Evolutionary conservation across 2,329 filamentous ascomycete genomes (phyloP), one percentile per base, ranked within the genome.

Genomic region (Colletotrichum euphorbiae): DNA sequence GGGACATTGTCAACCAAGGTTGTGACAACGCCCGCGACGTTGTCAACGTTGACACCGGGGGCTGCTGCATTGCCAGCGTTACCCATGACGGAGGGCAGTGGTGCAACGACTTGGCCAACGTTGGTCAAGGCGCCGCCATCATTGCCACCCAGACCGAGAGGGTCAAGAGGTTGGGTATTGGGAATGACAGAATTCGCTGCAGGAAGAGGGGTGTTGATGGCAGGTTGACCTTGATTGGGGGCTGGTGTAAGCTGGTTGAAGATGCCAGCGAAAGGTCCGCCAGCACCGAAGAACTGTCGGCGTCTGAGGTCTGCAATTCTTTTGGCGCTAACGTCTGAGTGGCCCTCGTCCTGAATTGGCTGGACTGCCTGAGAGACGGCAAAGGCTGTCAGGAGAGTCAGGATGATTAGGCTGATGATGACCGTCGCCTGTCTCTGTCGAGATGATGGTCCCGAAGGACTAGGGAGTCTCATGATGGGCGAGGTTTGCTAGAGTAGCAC

Each of bases 251-350:
- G 11, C 31, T 40, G 21, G 38, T 40, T 42, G 40, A 71, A 67
- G 6, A 70, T 31, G n/a, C 46, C 36, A 28, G n/a, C 54, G 4
- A 45, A 52, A 28, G 64, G 36, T 31, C 31, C 33, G 15, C 15
- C 60, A n/a, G 65, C 40, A 7, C 59, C 59, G 17, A 55, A 63
- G 4, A 70, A 13, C 17, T 71, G 69, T 40, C 69, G 45, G 38
- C 17, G 13, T 38, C 58, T 36, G 28, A 57, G 2, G 13, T 36
- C 15, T 17, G 15, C 40, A 6, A 55, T 6, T 38, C 24, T 31
- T 12, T 31, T 46, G 51, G 36, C 24, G 2, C 62, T 6, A 1
- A 38, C 13, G 7, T 40, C 15, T 4, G 45, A 17, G 15, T 6
- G 8, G n/a, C 38, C 24, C 4, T 46, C 43, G 3, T 51, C 21